Conservation (phyloP, 2,329 filamentous ascomycete genomes). For the Xylaria sp. region DNA sequence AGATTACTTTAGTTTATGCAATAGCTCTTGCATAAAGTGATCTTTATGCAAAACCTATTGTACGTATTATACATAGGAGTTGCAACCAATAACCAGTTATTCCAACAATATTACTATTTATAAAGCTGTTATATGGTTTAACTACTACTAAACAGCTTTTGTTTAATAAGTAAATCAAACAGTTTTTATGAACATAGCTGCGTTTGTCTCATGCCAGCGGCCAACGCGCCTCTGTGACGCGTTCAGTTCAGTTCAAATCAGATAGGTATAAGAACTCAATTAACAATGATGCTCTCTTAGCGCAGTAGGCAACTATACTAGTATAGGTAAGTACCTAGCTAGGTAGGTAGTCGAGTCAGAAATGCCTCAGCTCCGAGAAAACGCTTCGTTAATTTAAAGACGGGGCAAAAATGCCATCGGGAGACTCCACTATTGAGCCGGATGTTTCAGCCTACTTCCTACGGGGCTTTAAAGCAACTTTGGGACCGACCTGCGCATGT, state of each 20-base stretch:
- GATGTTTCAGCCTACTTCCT: conserved; percentile 33
- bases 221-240: conserved; percentile 32
- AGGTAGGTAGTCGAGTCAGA: conserved; percentile 16
- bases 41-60: no score
- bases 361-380: conserved; percentile 24
- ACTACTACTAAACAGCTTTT: no score
- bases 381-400: conserved; percentile 9
- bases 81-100: no score
- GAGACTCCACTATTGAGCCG: conserved; percentile 27
- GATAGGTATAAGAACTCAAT: neutral
- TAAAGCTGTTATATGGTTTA: no score
- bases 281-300: neutral
- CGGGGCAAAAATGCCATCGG: conserved; percentile 9
- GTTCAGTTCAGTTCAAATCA: conserved; percentile 14
- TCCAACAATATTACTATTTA: no score
- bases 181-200: conserved; percentile 29
- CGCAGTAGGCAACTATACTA: neutral
- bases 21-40: no score
- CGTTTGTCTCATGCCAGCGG: conserved; percentile 26
- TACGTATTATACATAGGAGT: no score
- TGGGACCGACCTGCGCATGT: conserved; percentile 20
- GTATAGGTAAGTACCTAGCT: no score
- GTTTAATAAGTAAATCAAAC: no score
- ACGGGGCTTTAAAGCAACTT: conserved; percentile 13
- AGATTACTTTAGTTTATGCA: no score